Evolutionary conservation across 2,329 filamentous ascomycete species (phyloP).

Genomic region (Calonectria leucothoes): DNA sequence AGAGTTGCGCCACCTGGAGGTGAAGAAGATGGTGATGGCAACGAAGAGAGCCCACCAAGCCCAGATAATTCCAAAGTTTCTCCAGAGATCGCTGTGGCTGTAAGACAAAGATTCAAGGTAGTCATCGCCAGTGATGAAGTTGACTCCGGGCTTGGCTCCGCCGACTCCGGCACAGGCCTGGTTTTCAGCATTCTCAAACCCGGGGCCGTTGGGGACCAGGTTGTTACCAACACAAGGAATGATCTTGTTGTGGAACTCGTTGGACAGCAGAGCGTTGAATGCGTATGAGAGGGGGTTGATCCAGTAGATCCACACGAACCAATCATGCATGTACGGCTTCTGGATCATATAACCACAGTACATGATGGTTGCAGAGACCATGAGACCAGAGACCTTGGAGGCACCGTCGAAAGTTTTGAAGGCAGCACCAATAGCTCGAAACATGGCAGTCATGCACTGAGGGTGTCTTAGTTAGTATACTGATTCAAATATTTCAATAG

Average conservation of each 20-base stretch:
- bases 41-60: conserved; percentile 72
- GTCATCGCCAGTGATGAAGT: conserved; percentile 65
- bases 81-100: conserved; percentile 63
- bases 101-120: conserved; percentile 69
- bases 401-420: conserved; percentile 69
- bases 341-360: conserved; percentile 75
- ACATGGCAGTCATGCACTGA: conserved; percentile 70
- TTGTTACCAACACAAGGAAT: conserved; percentile 62
- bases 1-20: conserved; percentile 65
- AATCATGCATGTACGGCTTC: conserved; percentile 71
- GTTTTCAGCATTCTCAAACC: conserved; percentile 55
- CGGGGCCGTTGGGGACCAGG: conserved; percentile 62
- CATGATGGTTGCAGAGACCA: conserved; percentile 64
- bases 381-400: conserved; percentile 65
- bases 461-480: conserved; percentile 6
- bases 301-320: conserved; percentile 74
- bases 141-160: conserved; percentile 63
- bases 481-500: neutral
- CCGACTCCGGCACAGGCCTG: conserved; percentile 69
- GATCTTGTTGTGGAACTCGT: conserved; percentile 73
- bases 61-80: conserved; percentile 72
- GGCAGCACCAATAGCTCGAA: conserved; percentile 65
- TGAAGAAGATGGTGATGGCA: conserved; percentile 67
- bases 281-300: conserved; percentile 76
- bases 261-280: conserved; percentile 76